phyloP scores from a whole-genome alignment of 495 filamentous ascomycete species.

The Penicillium simplicissimum region DNA sequence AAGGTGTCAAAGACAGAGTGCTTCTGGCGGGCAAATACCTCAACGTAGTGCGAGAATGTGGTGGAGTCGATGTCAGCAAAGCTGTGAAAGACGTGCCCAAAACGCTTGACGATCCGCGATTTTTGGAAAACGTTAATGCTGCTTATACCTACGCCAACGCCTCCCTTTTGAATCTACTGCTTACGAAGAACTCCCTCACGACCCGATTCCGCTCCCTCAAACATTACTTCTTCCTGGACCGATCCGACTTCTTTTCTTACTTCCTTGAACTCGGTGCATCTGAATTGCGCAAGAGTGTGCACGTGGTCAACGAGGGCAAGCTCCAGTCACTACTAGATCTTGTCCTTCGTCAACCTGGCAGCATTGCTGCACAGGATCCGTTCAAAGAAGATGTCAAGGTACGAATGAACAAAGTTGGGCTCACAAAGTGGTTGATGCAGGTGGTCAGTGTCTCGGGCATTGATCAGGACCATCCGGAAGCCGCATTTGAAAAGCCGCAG shows the following conservation, averaged over 20 bases:
- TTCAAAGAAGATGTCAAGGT: slow-evolving; percentile 99
- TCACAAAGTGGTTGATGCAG: slow-evolving; percentile 91
- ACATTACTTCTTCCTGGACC: slow-evolving; percentile 98
- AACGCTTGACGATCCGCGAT: slow-evolving; percentile 85
- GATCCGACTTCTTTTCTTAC: slow-evolving; percentile 96
- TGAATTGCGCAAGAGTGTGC: slow-evolving; percentile 84
- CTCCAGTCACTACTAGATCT: slow-evolving; percentile 92
- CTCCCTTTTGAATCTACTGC: slow-evolving; percentile 84
- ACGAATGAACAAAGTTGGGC: slow-evolving; percentile 89
- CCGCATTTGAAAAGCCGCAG: slow-evolving; percentile 54
- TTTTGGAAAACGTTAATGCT: slow-evolving; percentile 91
- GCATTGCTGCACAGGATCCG: slow-evolving; percentile 87
- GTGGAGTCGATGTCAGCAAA: slow-evolving; percentile 92
- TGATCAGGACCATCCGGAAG: slow-evolving; percentile 74
- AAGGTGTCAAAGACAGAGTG: slow-evolving; percentile 89
- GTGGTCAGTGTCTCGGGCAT: slow-evolving; percentile 95
- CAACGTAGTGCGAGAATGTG: slow-evolving; percentile 95
- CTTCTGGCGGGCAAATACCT: slow-evolving; percentile 95
- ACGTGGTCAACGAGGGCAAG: slow-evolving; percentile 85
- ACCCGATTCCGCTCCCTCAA: slow-evolving; percentile 85
- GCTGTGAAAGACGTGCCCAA: slow-evolving; percentile 83
- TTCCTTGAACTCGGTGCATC: slow-evolving; percentile 89
- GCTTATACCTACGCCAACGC: slow-evolving; percentile 96
- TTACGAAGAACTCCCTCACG: slow-evolving; percentile 89
- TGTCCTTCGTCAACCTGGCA: slow-evolving; percentile 91